phyloP scores from a whole-genome alignment of 1,139 yeast species.

The Saccharomycopsis phalli region DNA sequence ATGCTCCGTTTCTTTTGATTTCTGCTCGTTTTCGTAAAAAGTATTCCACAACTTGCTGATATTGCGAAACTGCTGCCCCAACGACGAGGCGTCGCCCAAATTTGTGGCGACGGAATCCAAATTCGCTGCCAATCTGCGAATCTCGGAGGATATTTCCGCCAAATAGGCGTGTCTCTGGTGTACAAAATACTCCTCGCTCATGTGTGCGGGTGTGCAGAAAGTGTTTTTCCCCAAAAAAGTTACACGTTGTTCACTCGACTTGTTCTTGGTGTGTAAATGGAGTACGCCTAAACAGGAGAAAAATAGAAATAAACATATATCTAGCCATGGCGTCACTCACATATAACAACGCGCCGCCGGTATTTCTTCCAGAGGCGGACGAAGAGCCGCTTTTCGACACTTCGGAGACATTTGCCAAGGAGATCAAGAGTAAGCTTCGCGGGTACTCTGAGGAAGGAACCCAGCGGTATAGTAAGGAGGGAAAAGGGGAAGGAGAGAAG shows the following conservation, averaged over 20 bases:
- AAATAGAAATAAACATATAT: too few species aligned
- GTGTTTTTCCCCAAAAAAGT: too few species aligned
- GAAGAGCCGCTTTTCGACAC: constrained; percentile 9
- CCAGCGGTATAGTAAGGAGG: too few species aligned
- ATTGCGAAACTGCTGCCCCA: constrained; percentile 19
- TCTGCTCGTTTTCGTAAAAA: constrained; percentile 12
- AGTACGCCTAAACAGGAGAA: not conserved
- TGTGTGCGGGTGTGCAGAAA: not conserved
- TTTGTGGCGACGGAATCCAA: constrained; percentile 4
- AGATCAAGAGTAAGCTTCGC: constrained; percentile 11
- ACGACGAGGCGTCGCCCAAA: constrained; percentile 12
- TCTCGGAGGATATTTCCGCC: constrained; percentile 9
- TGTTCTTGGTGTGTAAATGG: not conserved
- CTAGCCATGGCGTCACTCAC: not conserved
- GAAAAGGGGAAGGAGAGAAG: too few species aligned
- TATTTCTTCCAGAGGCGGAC: not conserved
- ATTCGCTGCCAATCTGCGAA: constrained; percentile 6
- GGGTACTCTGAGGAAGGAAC: too few species aligned
- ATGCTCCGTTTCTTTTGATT: constrained; percentile 1
- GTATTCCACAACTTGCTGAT: constrained; percentile 19
- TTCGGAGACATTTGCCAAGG: constrained; percentile 14
- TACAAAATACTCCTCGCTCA: constrained; percentile 6
- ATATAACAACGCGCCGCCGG: not conserved
- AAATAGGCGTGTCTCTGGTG: constrained; percentile 11
- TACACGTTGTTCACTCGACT: too few species aligned